A percentile compares a stretch with the other conserved stretches of the same genome.
Conservation (phyloP, 768 basidiomycete genomes). For the Panus rudis region DNA sequence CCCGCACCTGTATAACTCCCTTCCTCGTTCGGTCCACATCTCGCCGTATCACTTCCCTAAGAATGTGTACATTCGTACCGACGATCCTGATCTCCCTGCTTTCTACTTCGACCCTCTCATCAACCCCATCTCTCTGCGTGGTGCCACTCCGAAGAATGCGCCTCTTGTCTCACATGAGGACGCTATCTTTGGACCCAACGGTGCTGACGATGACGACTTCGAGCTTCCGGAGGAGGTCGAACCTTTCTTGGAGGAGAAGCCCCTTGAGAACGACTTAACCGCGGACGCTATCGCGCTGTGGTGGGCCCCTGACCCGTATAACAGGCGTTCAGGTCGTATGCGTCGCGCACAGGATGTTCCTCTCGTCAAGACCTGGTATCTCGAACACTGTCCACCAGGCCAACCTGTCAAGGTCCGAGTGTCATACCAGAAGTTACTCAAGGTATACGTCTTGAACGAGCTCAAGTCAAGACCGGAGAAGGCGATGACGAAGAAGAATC, state of each 20-base stretch:
- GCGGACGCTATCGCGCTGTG: slow-evolving; percentile 96
- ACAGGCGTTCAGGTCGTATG: slow-evolving; percentile 85
- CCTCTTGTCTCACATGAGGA: slow-evolving; percentile 88
- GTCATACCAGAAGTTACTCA: slow-evolving; percentile 96
- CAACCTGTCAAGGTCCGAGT: slow-evolving; percentile 98
- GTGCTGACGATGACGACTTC: slow-evolving; percentile 80
- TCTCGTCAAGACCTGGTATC: slow-evolving; percentile 96
- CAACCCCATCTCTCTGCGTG: slow-evolving; percentile 92
- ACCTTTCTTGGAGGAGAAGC: slow-evolving; percentile 76
- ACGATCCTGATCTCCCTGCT: slow-evolving; percentile 97
- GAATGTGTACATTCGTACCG: slow-evolving; percentile 98
- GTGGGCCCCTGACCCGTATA: slow-evolving; percentile 98
- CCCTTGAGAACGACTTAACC: slow-evolving; percentile 83
- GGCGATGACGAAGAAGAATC: slow-evolving; percentile 95
- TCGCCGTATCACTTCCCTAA: slow-evolving; percentile 91
- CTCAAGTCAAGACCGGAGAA: slow-evolving; percentile 85
- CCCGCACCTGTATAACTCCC: slow-evolving; percentile 97
- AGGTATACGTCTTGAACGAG: slow-evolving; percentile 93
- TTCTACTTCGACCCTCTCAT: slow-evolving; percentile 99
- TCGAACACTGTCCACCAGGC: slow-evolving; percentile 95
- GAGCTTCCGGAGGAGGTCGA: slow-evolving; percentile 69
- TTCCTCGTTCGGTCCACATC: slow-evolving; percentile 90
- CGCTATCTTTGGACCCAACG: slow-evolving; percentile 83
- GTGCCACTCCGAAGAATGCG: slow-evolving; percentile 74
- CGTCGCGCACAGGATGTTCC: slow-evolving; percentile 93